These are phyloP conservation scores for Incumbomyces delicatus DNA, from an alignment of 2,329 filamentous ascomycete species.

Conservation along the genomic window DNA sequence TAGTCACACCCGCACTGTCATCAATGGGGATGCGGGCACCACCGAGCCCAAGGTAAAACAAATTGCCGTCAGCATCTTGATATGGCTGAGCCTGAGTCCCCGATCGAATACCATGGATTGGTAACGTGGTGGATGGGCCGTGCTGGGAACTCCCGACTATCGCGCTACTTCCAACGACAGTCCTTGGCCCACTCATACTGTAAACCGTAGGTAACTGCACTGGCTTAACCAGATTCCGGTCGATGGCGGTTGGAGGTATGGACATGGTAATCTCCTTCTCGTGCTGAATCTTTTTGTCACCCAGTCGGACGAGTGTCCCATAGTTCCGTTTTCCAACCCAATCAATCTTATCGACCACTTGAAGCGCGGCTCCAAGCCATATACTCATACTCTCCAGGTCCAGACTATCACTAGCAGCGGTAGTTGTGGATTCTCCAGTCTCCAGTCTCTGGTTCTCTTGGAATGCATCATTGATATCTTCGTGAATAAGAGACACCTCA, in stretches of 20 bases:
- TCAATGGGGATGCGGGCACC: conserved; percentile 16
- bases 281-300: conserved; percentile 3
- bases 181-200: conserved; percentile 1
- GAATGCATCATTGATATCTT: conserved; percentile 26
- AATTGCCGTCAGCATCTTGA: conserved; percentile 9
- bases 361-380: conserved; percentile 25
- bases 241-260: not conserved
- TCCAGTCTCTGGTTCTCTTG: conserved; percentile 26
- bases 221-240: not conserved
- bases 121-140: not conserved
- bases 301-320: conserved; percentile 13
- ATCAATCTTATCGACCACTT: conserved; percentile 30
- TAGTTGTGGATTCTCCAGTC: conserved; percentile 26
- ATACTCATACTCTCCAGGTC: conserved; percentile 16
- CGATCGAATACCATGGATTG: conserved; percentile 13
- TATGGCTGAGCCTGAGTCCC: conserved; percentile 14
- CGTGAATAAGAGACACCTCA: conserved; percentile 30
- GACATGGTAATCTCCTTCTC: conserved; percentile 4
- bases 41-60: conserved; percentile 14
- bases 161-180: conserved; percentile 1
- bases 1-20: not conserved
- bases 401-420: conserved; percentile 25
- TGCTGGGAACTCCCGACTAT: not conserved
- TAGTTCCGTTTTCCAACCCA: conserved; percentile 24
- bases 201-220: not conserved